These are phyloP conservation scores for Sugiyamaella xylanicola DNA, from an alignment of 1,139 yeast species.

Conservation along the genomic window DNA sequence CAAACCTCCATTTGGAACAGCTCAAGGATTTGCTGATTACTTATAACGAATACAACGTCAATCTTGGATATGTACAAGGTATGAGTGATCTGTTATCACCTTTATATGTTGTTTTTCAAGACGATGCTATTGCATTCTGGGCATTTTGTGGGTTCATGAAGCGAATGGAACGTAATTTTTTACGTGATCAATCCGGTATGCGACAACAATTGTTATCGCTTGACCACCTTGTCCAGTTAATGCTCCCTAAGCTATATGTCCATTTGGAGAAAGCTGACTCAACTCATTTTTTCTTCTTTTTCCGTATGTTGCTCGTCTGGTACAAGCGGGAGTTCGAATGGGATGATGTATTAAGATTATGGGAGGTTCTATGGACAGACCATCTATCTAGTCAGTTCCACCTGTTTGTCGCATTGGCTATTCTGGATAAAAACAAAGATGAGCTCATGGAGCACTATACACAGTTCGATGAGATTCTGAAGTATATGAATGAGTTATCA, in stretches of 20 bases:
- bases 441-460: slow-evolving; percentile 71
- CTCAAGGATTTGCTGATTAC: slow-evolving; percentile 81
- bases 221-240: slow-evolving; percentile 80
- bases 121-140: slow-evolving; percentile 85
- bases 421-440: slow-evolving; percentile 81
- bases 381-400: slow-evolving; percentile 83
- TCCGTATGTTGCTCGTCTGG: slow-evolving; percentile 94
- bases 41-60: slow-evolving; percentile 78
- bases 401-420: slow-evolving; percentile 80
- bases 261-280: slow-evolving; percentile 89
- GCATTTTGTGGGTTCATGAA: slow-evolving; percentile 88
- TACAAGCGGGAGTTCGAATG: slow-evolving; percentile 88
- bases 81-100: slow-evolving; percentile 95
- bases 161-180: slow-evolving; percentile 90
- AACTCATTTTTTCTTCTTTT: slow-evolving; percentile 86
- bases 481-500: slow-evolving; percentile 88
- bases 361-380: slow-evolving; percentile 95
- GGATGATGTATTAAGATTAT: slow-evolving; percentile 72
- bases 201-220: slow-evolving; percentile 81
- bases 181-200: slow-evolving; percentile 92
- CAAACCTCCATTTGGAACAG: slow-evolving; percentile 66
- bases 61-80: slow-evolving; percentile 95
- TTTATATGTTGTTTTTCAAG: slow-evolving; percentile 71
- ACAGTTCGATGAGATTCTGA: slow-evolving; percentile 87
- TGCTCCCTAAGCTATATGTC: slow-evolving; percentile 80